Conservation (phyloP, 805 yeast genomes). For the Cyberlindnera subsufficiens region DNA sequence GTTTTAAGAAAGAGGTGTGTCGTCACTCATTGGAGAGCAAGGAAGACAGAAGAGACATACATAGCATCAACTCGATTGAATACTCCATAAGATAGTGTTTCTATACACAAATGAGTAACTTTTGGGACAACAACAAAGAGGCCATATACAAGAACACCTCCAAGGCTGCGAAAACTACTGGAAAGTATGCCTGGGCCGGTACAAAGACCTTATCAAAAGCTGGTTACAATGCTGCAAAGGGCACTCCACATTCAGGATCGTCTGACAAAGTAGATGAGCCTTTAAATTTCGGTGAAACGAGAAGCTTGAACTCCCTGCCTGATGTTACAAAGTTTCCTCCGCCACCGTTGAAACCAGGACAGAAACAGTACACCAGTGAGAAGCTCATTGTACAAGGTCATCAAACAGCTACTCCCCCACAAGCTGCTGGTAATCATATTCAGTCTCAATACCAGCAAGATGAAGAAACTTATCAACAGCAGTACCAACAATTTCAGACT, state of each 20-base stretch:
- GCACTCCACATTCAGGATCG: slow-evolving; percentile 8
- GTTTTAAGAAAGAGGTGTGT: too few species aligned
- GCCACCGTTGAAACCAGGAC: slow-evolving; percentile 35
- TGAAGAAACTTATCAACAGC: slow-evolving; percentile 5
- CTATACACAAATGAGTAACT: slow-evolving; percentile 16
- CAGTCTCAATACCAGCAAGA: slow-evolving; percentile 4
- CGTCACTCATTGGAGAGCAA: too few species aligned
- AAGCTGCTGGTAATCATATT: background rate
- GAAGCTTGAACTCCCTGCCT: slow-evolving; percentile 8
- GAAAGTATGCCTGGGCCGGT: slow-evolving; percentile 32
- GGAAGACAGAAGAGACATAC: background rate
- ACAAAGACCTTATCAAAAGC: slow-evolving; percentile 35
- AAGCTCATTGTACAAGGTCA: slow-evolving; percentile 4
- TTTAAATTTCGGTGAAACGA: slow-evolving; percentile 6
- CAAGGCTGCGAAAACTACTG: slow-evolving; percentile 31
- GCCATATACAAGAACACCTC: slow-evolving; percentile 30
- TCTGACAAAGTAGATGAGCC: background rate
- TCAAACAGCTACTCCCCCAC: background rate
- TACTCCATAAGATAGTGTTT: background rate
- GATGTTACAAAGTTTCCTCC: slow-evolving; percentile 28
- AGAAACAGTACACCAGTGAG: slow-evolving; percentile 25
- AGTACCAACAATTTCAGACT: background rate
- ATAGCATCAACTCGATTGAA: background rate
- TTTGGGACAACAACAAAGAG: slow-evolving; percentile 39
- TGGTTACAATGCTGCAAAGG: slow-evolving; percentile 34